A percentile compares a stretch with the other conserved stretches of the same genome.
phyloP scores from a whole-genome alignment of 148 eudicot species.

The Persicaria tinctoria region DNA sequence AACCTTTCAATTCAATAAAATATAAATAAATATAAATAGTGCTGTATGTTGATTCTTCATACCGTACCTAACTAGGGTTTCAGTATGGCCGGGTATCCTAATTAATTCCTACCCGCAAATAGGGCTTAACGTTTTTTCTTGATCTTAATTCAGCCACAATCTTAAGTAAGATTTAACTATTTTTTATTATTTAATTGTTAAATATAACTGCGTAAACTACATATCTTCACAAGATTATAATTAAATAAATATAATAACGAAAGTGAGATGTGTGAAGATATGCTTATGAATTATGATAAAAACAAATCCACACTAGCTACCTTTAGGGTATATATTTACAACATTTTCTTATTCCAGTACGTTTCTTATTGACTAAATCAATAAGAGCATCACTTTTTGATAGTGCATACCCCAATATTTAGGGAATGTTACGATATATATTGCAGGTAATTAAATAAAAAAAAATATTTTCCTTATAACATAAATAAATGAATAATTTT shows the following conservation, averaged over 20 bases:
- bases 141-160: not conserved
- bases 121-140: not conserved
- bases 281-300: not conserved
- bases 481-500: too few relatives aligned
- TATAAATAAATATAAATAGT: too few relatives aligned
- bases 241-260: not conserved
- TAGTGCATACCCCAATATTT: not conserved
- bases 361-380: not conserved
- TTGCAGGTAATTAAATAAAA: too few relatives aligned
- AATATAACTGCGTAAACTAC: not conserved
- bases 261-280: constrained; percentile 1
- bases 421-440: not conserved
- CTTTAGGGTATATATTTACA: not conserved
- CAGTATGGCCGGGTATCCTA: not conserved
- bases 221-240: not conserved
- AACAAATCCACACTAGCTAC: constrained; percentile 6
- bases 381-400: not conserved
- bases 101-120: not conserved
- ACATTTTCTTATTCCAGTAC: not conserved
- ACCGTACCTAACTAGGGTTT: not conserved
- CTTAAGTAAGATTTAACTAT: not conserved
- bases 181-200: not conserved
- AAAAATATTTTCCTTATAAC: too few relatives aligned
- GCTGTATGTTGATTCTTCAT: not conserved
- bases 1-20: too few relatives aligned